phyloP scores from a whole-genome alignment of 176 grass and related monocot species.

The Bolboschoenus planiculmis region DNA sequence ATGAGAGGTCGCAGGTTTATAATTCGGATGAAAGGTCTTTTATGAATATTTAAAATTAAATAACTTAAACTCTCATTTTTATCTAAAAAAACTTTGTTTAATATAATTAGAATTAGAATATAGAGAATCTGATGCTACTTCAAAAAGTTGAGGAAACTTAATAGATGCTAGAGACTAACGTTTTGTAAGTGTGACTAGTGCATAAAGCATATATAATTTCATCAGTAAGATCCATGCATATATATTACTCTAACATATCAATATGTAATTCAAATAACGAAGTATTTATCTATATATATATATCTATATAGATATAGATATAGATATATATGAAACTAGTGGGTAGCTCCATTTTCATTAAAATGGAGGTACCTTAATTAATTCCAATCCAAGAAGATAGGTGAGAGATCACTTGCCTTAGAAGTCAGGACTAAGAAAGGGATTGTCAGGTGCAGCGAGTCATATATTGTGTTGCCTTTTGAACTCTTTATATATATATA shows the following conservation, averaged over 20 bases:
- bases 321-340: background rate
- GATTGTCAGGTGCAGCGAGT: background rate
- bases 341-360: background rate
- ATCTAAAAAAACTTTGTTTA: no score
- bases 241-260: background rate
- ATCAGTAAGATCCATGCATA: no score
- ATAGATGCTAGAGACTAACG: background rate
- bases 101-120: no score
- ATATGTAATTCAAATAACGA: background rate
- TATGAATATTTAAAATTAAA: no score
- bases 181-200: background rate
- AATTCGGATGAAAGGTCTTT: no score
- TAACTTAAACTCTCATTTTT: no score
- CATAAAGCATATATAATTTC: no score
- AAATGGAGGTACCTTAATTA: background rate
- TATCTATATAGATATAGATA: no score
- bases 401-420: constrained; percentile 43
- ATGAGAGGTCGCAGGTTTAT: no score
- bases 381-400: background rate
- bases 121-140: background rate
- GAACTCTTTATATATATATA: no score
- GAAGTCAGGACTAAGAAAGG: constrained; percentile 36
- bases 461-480: background rate
- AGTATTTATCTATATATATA: background rate
- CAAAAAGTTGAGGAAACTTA: background rate